Conservation (phyloP, 441 rosid species). For the Metrosideros polymorpha region DNA sequence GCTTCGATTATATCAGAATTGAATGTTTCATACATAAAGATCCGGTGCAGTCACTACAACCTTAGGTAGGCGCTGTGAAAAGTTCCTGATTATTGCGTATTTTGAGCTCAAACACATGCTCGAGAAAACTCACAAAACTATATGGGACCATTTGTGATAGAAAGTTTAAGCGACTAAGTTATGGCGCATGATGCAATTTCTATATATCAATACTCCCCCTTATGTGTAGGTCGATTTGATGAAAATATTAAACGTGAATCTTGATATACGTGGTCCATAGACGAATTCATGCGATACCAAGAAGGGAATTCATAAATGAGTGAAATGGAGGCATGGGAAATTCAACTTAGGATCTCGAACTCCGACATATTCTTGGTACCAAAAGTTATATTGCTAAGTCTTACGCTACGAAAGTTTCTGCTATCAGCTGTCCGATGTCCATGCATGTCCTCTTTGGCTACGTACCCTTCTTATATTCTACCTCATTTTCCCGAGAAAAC, state of each 20-base stretch:
- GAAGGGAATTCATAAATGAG: not conserved
- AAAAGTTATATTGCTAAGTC: not conserved
- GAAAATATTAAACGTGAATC: not conserved
- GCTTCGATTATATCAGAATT: not conserved
- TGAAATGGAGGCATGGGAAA: not conserved
- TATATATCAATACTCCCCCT: not conserved
- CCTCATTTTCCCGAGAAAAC: not conserved
- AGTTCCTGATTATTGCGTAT: not conserved
- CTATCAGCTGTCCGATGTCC: not conserved
- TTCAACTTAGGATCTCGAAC: not conserved
- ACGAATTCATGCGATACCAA: not conserved
- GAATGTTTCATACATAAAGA: not conserved
- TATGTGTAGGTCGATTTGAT: not conserved
- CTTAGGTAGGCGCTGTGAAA: not conserved
- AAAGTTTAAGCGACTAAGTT: not conserved
- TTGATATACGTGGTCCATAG: rapidly evolving
- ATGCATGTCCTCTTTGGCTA: not conserved
- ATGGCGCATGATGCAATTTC: not conserved
- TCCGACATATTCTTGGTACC: not conserved
- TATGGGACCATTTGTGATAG: not conserved
- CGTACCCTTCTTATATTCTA: not conserved
- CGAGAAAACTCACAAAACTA: not conserved
- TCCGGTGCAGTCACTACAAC: not conserved
- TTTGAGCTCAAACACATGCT: not conserved
- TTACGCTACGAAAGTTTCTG: not conserved